Base-by-base conservation (phyloP, 257 asterid genomes). In the Lithospermum erythrorhizon region DNA sequence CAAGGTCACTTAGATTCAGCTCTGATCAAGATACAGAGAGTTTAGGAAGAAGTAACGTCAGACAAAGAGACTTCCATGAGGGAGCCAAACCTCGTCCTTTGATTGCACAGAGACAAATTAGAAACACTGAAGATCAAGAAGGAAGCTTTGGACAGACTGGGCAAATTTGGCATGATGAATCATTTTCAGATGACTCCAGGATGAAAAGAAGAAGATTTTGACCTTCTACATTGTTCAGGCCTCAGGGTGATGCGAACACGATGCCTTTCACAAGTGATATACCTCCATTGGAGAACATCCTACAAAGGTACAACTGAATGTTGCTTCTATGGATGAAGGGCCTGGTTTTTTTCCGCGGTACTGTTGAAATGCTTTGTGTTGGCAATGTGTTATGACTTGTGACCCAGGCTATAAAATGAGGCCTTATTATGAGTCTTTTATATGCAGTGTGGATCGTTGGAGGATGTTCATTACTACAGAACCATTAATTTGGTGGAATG, bases 1-100 rank as follows among this genome's bases (percentile, higher is more conserved):
- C 63, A 70, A 81, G 89, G 78, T 78, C 84, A 23, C 81, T 68
- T 72, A 74, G 95, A 71, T 84, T 81, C 70, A 72, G 81, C 75
- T 74, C 86, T 0, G 93, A 84, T 21, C 68, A 55, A 17, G 93
- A 84, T 58, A 17, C 73, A 4, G 93, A 79, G 57, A 81, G 76
- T 66, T 76, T 77, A 20, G 93, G 80, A n/a, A 84, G 97, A 78
- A 78, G 73, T 68, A 73, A 72, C 51, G 68, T 72, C 66, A 76
- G 86, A 60, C 91, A 86, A 24, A 90, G 94, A 76, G 97, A 83
- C 60, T 89, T 83, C 75, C 90, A 82, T 58, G 94, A 85, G 49
- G 77, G 71, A 59, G 60, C 83, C 49, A 81, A 90, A 84, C 79
- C 69, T 61, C 80, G 82, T 20, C 68, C 82, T 30, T 6, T 71